phyloP scores from a whole-genome alignment of 345 rosid species.

The Syzygium aqueum region DNA sequence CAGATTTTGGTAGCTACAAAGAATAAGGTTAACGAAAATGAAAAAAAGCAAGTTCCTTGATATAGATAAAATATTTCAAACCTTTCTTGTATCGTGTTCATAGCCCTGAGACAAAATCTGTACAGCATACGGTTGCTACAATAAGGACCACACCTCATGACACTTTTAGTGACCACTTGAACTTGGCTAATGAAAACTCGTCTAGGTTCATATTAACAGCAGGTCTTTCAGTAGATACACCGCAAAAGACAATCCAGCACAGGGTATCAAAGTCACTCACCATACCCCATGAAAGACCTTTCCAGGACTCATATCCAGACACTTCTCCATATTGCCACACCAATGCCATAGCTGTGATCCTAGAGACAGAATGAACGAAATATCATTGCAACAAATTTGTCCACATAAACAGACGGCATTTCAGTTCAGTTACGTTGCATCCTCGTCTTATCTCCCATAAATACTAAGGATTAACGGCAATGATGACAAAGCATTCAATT shows the following conservation, averaged over 20 bases:
- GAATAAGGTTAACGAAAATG: neutral
- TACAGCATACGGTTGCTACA: neutral
- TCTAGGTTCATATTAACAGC: neutral
- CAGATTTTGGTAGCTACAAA: neutral
- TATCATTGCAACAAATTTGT: neutral
- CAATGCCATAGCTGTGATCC: slow-evolving; percentile 89
- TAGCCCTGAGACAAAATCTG: neutral
- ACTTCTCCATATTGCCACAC: slow-evolving; percentile 96
- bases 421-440: neutral
- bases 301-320: slow-evolving; percentile 83
- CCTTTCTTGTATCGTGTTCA: neutral
- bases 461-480: neutral
- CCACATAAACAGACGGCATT: neutral
- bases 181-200: neutral
- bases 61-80: neutral
- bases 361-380: slow-evolving; percentile 7
- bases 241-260: neutral
- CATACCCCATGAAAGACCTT: slow-evolving; percentile 98
- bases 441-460: neutral
- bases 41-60: neutral
- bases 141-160: neutral
- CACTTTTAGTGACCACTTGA: neutral
- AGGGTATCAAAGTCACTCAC: slow-evolving; percentile 29
- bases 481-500: neutral
- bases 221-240: neutral